Evolutionary conservation across 176 grass and related monocot genomes (phyloP).

Genomic region (Sorghum bicolor): Sorghum_bicolor_NCBIv3 NC_012873.2:52668501-52669000

Average conservation of each 20-base stretch:
- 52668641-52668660: no score
- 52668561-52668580: background rate
- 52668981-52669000: background rate
- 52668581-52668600: background rate
- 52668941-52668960: background rate
- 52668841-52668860: background rate
- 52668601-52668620: background rate
- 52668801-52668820: no score
- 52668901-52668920: background rate
- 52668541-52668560: background rate
- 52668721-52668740: no score
- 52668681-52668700: no score
- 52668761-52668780: no score
- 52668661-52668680: no score
- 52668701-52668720: no score
- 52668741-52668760: no score
- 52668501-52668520: no score
- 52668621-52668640: background rate
- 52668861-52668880: background rate
- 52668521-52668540: background rate
- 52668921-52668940: background rate
- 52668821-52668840: background rate
- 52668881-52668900: background rate
- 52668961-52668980: conserved; percentile 15
- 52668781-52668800: no score